A percentile compares a stretch with the other conserved stretches of the same genome.
phyloP scores from a whole-genome alignment of 2,329 filamentous ascomycete species.

The Beauveria pseudobassiana region DNA sequence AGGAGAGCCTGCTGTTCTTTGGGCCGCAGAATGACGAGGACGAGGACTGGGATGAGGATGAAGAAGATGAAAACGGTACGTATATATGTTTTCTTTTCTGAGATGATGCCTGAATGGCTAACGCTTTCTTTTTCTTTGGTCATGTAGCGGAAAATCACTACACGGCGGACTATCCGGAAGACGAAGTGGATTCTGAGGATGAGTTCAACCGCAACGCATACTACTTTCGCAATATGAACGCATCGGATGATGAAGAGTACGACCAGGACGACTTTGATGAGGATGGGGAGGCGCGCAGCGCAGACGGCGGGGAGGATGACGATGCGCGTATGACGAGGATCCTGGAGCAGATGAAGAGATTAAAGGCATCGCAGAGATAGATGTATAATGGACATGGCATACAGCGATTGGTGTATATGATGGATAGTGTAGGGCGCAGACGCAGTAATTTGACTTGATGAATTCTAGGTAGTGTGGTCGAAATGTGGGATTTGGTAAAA shows the following conservation, averaged over 20 bases:
- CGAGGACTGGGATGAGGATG: slow-evolving; percentile 50
- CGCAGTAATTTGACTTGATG: too few relatives aligned
- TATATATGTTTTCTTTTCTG: neutral
- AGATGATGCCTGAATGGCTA: neutral
- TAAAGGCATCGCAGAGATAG: neutral
- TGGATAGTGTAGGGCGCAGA: too few relatives aligned
- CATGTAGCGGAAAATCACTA: slow-evolving; percentile 65
- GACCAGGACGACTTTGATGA: slow-evolving; percentile 29
- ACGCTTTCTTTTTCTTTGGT: neutral
- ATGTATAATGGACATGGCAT: neutral
- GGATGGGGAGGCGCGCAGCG: slow-evolving; percentile 18
- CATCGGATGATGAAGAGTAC: slow-evolving; percentile 49
- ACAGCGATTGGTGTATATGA: neutral
- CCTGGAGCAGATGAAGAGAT: slow-evolving; percentile 26
- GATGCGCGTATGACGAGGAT: slow-evolving; percentile 32
- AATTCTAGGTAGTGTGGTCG: too few relatives aligned
- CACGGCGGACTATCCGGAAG: slow-evolving; percentile 72
- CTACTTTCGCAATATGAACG: slow-evolving; percentile 43
- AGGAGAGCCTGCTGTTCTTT: slow-evolving; percentile 54
- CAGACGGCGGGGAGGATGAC: slow-evolving; percentile 31
- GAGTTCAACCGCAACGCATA: slow-evolving; percentile 47
- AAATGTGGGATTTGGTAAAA: neutral
- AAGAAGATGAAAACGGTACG: slow-evolving; percentile 59
- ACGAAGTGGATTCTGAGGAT: slow-evolving; percentile 63
- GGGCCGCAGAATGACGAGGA: slow-evolving; percentile 53